A percentile compares a stretch with the other conserved stretches of the same genome.
Conservation (phyloP, 768 basidiomycete species). For the Calocera cornea region DNA sequence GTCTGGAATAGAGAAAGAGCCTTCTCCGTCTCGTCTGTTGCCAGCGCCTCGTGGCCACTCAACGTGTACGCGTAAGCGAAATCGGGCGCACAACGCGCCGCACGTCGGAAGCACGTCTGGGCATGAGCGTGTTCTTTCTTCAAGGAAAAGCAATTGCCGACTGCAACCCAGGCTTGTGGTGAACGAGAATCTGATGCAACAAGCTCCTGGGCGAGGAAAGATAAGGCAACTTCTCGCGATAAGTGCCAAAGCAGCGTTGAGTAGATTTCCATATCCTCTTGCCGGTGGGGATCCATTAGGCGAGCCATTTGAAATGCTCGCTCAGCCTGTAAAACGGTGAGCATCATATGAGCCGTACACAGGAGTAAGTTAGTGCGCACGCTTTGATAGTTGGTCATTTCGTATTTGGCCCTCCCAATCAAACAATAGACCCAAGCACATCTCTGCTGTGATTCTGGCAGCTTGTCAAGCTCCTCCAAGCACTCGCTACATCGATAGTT, state of each 20-base stretch:
- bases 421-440: constrained; percentile 69
- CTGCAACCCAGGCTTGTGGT: constrained; percentile 87
- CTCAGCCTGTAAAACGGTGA: constrained; percentile 48
- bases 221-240: constrained; percentile 67
- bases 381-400: constrained; percentile 73
- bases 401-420: constrained; percentile 79
- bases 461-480: constrained; percentile 57
- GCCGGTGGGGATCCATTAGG: constrained; percentile 72
- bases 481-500: constrained; percentile 64
- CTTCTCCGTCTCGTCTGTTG: constrained; percentile 83
- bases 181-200: constrained; percentile 71
- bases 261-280: constrained; percentile 90
- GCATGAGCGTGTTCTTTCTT: constrained; percentile 91
- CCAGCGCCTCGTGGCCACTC: constrained; percentile 88
- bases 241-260: constrained; percentile 95
- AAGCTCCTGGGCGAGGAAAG: constrained; percentile 85
- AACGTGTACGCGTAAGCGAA: constrained; percentile 95
- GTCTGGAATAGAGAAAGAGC: constrained; percentile 85
- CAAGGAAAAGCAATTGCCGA: constrained; percentile 89
- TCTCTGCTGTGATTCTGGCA: constrained; percentile 60
- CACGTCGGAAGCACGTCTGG: constrained; percentile 84
- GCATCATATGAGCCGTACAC: constrained; percentile 13
- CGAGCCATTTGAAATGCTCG: constrained; percentile 75
- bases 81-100: constrained; percentile 72
- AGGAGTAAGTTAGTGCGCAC: constrained; percentile 37